Percentiles rank a stretch among this genome's conserved stretches.
Evolutionary conservation across 2,329 filamentous ascomycete species (phyloP).

Genomic region (Polychaeton citri): DNA sequence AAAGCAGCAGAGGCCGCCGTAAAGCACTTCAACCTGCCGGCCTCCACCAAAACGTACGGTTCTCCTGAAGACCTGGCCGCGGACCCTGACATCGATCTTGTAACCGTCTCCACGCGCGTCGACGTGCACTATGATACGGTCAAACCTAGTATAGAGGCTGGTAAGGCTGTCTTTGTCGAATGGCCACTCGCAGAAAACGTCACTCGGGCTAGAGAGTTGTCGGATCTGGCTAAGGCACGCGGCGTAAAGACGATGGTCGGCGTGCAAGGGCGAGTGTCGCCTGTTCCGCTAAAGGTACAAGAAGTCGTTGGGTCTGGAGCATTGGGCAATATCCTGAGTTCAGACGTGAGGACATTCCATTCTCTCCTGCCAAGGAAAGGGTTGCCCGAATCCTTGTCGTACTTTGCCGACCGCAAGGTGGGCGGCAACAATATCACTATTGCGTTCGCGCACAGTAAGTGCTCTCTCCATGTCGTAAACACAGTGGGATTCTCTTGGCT

Average conservation of each 20-base stretch:
- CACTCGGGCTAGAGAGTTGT: constrained; percentile 30
- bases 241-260: constrained; percentile 34
- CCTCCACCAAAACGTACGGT: constrained; percentile 30
- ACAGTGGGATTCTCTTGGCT: too few species aligned
- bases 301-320: constrained; percentile 28
- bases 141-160: constrained; percentile 29
- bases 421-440: constrained; percentile 15
- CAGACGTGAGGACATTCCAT: neutral
- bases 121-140: constrained; percentile 29
- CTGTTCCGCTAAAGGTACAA: constrained; percentile 28
- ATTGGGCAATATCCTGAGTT: constrained; percentile 30
- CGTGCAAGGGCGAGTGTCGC: constrained; percentile 32
- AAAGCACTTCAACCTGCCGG: constrained; percentile 23
- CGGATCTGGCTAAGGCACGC: constrained; percentile 26
- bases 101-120: constrained; percentile 33
- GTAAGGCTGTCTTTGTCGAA: constrained; percentile 38
- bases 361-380: neutral
- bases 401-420: constrained; percentile 12
- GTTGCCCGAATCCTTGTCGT: constrained; percentile 8
- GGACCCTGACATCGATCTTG: constrained; percentile 35
- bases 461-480: neutral
- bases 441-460: constrained; percentile 12
- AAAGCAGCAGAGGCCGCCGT: constrained; percentile 31
- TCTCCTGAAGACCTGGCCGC: constrained; percentile 29
- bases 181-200: constrained; percentile 34